Conservation (phyloP, 2,329 filamentous ascomycete genomes). For the Seiridium unicorne region DNA sequence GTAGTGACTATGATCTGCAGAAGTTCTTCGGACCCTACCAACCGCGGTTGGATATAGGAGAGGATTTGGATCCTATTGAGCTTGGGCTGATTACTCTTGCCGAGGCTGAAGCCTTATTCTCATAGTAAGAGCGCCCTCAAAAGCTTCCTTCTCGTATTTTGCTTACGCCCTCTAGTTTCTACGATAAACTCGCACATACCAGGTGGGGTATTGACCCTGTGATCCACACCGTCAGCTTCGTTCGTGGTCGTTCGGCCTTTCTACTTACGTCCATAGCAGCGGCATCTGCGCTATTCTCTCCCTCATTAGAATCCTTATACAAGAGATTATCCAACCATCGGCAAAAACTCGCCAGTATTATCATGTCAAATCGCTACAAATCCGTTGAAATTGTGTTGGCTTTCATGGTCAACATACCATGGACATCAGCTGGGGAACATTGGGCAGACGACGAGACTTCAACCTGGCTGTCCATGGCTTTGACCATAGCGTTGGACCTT, state of each 20-base stretch:
- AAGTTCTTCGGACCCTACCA: conserved; percentile 66
- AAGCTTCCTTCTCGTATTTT: not conserved
- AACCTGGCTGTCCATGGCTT: conserved; percentile 67
- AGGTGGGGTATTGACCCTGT: conserved; percentile 70
- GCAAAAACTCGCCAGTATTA: conserved; percentile 58
- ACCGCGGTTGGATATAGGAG: conserved; percentile 61
- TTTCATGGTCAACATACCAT: conserved; percentile 74
- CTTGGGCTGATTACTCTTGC: conserved; percentile 65
- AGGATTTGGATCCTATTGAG: conserved; percentile 67
- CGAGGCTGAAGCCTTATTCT: conserved; percentile 63
- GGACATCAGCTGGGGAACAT: conserved; percentile 68
- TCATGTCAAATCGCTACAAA: conserved; percentile 60
- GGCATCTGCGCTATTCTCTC: conserved; percentile 65
- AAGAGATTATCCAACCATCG: conserved; percentile 65
- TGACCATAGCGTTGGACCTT: conserved; percentile 67
- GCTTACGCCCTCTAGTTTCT: conserved; percentile 49
- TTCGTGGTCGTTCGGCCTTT: conserved; percentile 66
- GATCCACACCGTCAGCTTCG: conserved; percentile 64
- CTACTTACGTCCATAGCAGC: conserved; percentile 71
- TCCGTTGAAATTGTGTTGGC: conserved; percentile 74
- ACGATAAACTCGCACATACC: conserved; percentile 69
- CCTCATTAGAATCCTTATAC: conserved; percentile 61
- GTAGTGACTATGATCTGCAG: conserved; percentile 48
- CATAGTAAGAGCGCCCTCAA: conserved; percentile 49
- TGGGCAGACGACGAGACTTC: conserved; percentile 73